These are phyloP conservation scores for Capillidium heterosporum DNA, from an alignment of 371 early-diverging fungal genomes.

Conservation along the genomic window DNA sequence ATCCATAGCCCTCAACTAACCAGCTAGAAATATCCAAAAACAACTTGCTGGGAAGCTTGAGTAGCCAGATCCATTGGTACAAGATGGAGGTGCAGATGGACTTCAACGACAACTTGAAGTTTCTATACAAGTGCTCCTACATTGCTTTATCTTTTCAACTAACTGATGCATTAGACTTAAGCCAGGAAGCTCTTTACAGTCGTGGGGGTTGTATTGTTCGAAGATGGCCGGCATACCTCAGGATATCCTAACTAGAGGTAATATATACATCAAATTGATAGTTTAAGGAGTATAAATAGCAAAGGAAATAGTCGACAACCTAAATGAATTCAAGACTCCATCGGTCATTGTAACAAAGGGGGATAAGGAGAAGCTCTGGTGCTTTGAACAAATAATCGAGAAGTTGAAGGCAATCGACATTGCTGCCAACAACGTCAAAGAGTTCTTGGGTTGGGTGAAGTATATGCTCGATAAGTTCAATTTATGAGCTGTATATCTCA, in stretches of 20 bases:
- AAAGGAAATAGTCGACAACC: neutral
- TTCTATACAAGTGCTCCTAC: neutral
- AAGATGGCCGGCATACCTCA: neutral
- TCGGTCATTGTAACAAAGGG: neutral
- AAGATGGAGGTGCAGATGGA: neutral
- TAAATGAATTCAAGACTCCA: neutral
- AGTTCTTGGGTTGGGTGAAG: neutral
- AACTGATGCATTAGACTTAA: neutral
- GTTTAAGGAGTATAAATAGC: neutral
- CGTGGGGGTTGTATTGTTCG: constrained; percentile 1
- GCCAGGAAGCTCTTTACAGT: neutral
- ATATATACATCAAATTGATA: neutral
- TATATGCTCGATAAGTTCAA: neutral
- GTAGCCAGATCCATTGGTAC: neutral
- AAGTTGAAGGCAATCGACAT: neutral
- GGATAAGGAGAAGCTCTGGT: neutral
- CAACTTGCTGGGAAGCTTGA: neutral
- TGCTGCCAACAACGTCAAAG: neutral
- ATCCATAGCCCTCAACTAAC: neutral
- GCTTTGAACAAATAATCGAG: neutral
- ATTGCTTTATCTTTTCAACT: neutral
- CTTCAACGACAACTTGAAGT: neutral
- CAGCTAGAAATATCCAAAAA: neutral
- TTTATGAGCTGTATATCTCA: too few species aligned
- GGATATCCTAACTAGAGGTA: neutral